Evolutionary conservation across 371 early-diverging fungal species (phyloP).

Genomic region (Dinochytrium kinnereticum): DNA sequence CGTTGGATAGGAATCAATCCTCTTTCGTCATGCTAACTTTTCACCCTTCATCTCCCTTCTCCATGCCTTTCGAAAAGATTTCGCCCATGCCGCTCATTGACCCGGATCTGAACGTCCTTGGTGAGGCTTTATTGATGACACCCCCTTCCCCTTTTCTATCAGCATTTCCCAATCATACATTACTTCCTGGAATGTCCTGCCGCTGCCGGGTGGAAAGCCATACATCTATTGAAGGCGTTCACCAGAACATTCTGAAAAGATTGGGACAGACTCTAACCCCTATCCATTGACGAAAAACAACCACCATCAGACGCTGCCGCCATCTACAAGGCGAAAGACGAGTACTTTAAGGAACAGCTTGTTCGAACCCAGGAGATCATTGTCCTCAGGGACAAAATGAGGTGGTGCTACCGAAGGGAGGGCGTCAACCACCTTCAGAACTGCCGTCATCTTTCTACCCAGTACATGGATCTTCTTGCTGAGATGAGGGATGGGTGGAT

Average conservation of each 20-base stretch:
- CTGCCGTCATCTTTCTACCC: conserved; percentile 49
- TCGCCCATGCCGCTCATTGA: conserved; percentile 43
- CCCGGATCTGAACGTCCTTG: conserved; percentile 42
- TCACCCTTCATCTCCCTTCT: too few relatives aligned
- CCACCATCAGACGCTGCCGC: conserved; percentile 52
- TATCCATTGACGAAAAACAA: background rate
- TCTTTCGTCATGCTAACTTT: too few relatives aligned
- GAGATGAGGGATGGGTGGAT: conserved; percentile 41
- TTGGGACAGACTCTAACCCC: background rate
- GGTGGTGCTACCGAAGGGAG: conserved; percentile 59
- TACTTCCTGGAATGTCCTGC: background rate
- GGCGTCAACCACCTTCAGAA: conserved; percentile 58
- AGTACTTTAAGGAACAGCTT: conserved; percentile 46
- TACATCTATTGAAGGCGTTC: too few relatives aligned
- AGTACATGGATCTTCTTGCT: conserved; percentile 50
- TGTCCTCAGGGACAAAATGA: conserved; percentile 52
- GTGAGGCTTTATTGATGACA: too few relatives aligned
- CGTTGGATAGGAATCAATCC: too few relatives aligned
- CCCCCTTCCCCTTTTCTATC: too few relatives aligned
- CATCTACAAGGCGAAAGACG: conserved; percentile 47
- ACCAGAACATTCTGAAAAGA: too few relatives aligned
- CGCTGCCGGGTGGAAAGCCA: too few relatives aligned
- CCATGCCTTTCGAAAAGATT: too few relatives aligned
- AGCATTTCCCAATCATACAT: background rate
- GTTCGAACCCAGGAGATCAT: conserved; percentile 49